Evolutionary conservation across 2,329 filamentous ascomycete genomes (phyloP), one percentile per base, ranked within the genome.

Genomic region (Colletotrichum gloeosporioides): DNA sequence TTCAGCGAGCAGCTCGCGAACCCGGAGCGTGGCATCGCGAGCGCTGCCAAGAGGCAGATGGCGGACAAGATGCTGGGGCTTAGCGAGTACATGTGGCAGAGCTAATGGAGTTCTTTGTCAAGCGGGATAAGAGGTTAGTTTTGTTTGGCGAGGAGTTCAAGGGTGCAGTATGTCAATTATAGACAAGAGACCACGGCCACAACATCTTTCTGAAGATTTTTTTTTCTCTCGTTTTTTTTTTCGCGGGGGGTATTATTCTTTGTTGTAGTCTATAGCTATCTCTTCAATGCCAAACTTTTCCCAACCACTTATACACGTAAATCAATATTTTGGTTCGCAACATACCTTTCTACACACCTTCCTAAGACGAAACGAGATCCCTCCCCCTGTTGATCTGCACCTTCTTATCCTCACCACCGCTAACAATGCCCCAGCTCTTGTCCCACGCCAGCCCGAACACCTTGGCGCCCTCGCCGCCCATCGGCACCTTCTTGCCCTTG

Each of bases 391-490:
- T 98, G 77, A 99, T 92, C 88, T 99, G 97, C 81, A 99, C 93
- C 87, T 92, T 93, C 88, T 97, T 98, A 83, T 99, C 97, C 89
- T 99, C 96, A 18, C 96, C 96, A 59, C 89, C 96, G 81, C 95
- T 98, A 61, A 98, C 94, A 83, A 99, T 96, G 2, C 97, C 98
- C 82, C 98, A 92, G 8, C 92, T 91, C 83, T 90, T 88, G 84
- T 98, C 95, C 97, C 97, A 99, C 75, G 89, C 91, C 7, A 99
- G 95, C 39, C 92, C 91, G 84, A 99, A 95, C 65, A 99, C 95
- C 90, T 99, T 99, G 77, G 93, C 92, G 29, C 96, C 96, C 76
- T 97, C 95, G 3, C 96, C 96, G 9, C 92, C 93, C 55, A 93
- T 88, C 18, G 89, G 89, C 82, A 90, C 91, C 81, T 92, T 92